phyloP scores from a whole-genome alignment of 441 rosid genomes.

The Daphne laureola region DNA sequence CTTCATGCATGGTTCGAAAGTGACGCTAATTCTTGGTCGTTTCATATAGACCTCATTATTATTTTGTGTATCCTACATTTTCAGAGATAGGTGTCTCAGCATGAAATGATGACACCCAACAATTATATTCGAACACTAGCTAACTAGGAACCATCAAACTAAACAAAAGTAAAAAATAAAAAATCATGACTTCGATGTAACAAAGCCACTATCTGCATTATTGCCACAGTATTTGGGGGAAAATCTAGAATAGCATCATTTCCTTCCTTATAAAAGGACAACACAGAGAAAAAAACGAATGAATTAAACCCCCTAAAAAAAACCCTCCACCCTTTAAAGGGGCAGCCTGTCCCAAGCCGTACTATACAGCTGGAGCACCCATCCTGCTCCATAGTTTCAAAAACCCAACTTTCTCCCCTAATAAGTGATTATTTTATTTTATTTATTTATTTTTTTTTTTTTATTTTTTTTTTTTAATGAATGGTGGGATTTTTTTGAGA shows the following conservation, averaged over 20 bases:
- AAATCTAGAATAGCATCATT: slow-evolving; percentile 17
- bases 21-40: too few relatives aligned
- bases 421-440: slow-evolving; percentile 1
- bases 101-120: too few relatives aligned
- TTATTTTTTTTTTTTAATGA: background rate
- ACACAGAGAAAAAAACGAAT: too few relatives aligned
- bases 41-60: too few relatives aligned
- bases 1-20: too few relatives aligned
- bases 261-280: too few relatives aligned
- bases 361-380: slow-evolving; percentile 32
- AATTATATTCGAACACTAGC: too few relatives aligned
- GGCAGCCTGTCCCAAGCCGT: slow-evolving; percentile 20
- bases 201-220: background rate
- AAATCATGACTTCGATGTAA: slow-evolving; percentile 4
- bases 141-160: slow-evolving; percentile 2
- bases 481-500: too few relatives aligned
- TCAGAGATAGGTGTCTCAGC: too few relatives aligned
- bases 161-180: background rate
- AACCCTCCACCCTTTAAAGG: slow-evolving; percentile 9
- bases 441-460: slow-evolving; percentile 5
- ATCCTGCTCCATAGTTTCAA: slow-evolving; percentile 11
- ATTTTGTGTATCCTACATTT: too few relatives aligned
- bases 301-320: slow-evolving; percentile 16
- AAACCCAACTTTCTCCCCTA: slow-evolving; percentile 15
- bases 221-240: slow-evolving; percentile 15